Evolutionary conservation across 140 eudicot species (phyloP).

Genomic region (Oenanthe javanica): DNA sequence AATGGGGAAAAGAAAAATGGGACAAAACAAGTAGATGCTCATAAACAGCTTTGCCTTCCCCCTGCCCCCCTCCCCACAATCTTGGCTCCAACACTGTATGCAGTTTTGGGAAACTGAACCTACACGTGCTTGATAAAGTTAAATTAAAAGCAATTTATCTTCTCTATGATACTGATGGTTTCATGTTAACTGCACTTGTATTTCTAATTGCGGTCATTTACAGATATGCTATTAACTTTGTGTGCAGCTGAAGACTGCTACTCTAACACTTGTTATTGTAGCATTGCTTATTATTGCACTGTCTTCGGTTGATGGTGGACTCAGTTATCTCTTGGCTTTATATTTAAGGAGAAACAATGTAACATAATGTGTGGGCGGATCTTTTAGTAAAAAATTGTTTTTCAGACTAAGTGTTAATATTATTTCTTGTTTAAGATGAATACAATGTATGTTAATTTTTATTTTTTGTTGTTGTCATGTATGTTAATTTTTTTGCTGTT

Average conservation of each 20-base stretch:
- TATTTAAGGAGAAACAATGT: slow-evolving; percentile 43
- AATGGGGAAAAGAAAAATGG: background rate
- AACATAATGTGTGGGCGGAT: slow-evolving; percentile 4
- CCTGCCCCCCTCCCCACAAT: too few species aligned
- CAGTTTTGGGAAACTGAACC: too few species aligned
- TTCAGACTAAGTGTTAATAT: too few species aligned
- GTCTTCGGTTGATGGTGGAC: slow-evolving; percentile 74
- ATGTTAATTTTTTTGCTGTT: too few species aligned
- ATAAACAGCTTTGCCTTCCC: background rate
- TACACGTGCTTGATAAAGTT: too few species aligned
- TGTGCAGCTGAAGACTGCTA: slow-evolving; percentile 88
- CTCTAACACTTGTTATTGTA: slow-evolving; percentile 73
- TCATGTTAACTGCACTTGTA: too few species aligned
- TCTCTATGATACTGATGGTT: background rate
- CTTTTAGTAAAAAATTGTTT: background rate
- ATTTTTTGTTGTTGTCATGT: too few species aligned
- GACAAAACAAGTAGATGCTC: background rate
- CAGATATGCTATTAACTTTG: background rate
- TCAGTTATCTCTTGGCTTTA: slow-evolving; percentile 56
- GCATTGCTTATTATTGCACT: slow-evolving; percentile 79
- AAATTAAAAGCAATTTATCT: background rate
- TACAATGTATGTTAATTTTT: too few species aligned
- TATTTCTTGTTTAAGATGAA: too few species aligned
- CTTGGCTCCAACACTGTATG: too few species aligned
- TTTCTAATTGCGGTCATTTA: background rate